A percentile compares a stretch with the other conserved stretches of the same genome.
These are phyloP conservation scores for Neltuma alba DNA, from an alignment of 306 rosid genomes.

Conservation along the genomic window DNA sequence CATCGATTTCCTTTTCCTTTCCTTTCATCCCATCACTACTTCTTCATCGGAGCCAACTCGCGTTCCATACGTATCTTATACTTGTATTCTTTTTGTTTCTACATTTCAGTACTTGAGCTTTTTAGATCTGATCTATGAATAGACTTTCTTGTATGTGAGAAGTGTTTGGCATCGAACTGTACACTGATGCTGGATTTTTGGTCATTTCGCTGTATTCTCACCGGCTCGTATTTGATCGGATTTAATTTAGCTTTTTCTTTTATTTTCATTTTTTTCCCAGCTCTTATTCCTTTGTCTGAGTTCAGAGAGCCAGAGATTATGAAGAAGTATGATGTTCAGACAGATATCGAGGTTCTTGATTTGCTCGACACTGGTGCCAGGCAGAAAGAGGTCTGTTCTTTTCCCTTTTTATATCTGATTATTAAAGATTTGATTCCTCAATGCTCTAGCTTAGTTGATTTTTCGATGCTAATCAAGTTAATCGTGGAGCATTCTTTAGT, in stretches of 20 bases:
- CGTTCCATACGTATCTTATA: neutral
- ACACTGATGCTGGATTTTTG: neutral
- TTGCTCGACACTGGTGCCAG: conserved; percentile 65
- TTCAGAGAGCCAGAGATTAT: conserved; percentile 56
- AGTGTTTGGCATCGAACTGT: neutral
- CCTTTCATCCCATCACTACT: neutral
- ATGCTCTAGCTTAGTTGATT: neutral
- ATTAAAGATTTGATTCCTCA: neutral
- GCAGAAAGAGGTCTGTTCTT: conserved; percentile 69
- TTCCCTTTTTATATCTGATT: neutral
- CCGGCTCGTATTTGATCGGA: neutral
- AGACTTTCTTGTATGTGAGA: neutral
- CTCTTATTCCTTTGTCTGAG: conserved; percentile 75
- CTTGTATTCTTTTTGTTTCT: neutral
- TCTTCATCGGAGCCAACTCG: neutral
- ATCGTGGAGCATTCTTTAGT: neutral
- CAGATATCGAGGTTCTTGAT: conserved; percentile 79
- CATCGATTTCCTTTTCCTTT: neutral
- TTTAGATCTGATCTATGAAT: neutral
- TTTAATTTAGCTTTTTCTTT: conserved; percentile 16
- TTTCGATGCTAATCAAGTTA: neutral
- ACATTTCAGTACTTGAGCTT: neutral
- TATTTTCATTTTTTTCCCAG: conserved; percentile 34
- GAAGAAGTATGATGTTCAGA: conserved; percentile 53
- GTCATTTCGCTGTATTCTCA: neutral